phyloP scores from a whole-genome alignment of 495 filamentous ascomycete species.

The Haplographium delicatum region DNA sequence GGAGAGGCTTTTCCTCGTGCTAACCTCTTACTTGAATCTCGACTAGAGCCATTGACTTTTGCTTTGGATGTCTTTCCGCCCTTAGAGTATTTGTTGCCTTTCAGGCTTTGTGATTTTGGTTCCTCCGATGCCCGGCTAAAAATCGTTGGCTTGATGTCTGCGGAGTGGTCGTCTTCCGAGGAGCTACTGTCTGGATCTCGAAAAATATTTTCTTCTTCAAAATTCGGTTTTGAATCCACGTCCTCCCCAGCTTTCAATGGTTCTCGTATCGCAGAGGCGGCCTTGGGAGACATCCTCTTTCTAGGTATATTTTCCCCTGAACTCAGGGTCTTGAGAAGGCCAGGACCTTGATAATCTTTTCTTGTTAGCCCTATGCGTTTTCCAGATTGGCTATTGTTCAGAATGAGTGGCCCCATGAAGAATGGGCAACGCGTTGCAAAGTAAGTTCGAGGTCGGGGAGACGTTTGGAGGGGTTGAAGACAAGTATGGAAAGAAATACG shows the following conservation, averaged over 20 bases:
- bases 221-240: no score
- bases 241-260: no score
- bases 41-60: no score
- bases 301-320: neutral
- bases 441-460: no score
- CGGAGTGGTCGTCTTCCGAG: conserved; percentile 6
- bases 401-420: conserved; percentile 3
- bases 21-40: neutral
- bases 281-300: neutral
- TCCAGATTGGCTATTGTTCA: neutral
- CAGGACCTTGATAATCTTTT: neutral
- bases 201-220: conserved; percentile 2
- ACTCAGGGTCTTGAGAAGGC: conserved; percentile 2
- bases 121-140: neutral
- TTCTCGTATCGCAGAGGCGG: no score
- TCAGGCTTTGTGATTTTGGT: neutral
- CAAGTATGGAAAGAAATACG: no score
- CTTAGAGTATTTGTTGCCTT: neutral
- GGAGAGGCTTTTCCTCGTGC: neutral
- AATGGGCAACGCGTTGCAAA: conserved; percentile 9
- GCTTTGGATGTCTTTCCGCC: neutral
- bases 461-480: no score
- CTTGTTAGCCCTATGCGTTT: conserved; percentile 6
- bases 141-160: neutral
- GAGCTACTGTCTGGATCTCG: conserved; percentile 13